Evolutionary conservation across 2,329 filamentous ascomycete genomes (phyloP).

Genomic region (Colletotrichum cereale): DNA sequence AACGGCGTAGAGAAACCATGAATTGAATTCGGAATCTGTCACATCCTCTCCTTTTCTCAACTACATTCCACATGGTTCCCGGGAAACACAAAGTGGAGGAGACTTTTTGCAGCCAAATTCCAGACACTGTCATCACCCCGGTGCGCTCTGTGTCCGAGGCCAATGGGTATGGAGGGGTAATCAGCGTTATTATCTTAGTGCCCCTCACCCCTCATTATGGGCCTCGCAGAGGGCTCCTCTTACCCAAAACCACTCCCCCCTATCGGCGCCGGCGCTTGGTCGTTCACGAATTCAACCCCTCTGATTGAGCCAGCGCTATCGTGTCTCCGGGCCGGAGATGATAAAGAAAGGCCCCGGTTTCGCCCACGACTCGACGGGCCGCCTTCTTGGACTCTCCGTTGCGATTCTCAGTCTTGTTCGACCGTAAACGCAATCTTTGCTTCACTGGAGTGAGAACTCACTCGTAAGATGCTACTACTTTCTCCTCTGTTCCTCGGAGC

Average conservation of each 20-base stretch:
- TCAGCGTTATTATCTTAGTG: conserved; percentile 7
- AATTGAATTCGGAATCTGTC: neutral
- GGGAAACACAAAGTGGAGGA: neutral
- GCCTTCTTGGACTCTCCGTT: neutral
- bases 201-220: conserved; percentile 25
- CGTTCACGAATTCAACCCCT: conserved; percentile 26
- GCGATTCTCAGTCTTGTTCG: neutral
- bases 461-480: conserved; percentile 39
- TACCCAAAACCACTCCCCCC: conserved; percentile 21
- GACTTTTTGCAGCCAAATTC: neutral
- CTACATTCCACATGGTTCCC: neutral
- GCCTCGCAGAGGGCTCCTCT: neutral
- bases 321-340: conserved; percentile 25
- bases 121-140: neutral
- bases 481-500: conserved; percentile 40
- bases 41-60: neutral
- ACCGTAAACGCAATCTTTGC: neutral
- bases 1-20: neutral
- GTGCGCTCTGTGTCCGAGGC: neutral
- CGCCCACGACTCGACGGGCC: conserved; percentile 1
- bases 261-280: conserved; percentile 29
- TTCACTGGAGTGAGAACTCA: neutral
- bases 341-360: conserved; percentile 31
- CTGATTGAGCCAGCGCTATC: conserved; percentile 33
- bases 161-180: conserved; percentile 11